Percentiles rank a stretch among this genome's conserved stretches.
These are phyloP conservation scores for Lactarius deliciosus DNA, from an alignment of 768 basidiomycete genomes.

Conservation along the genomic window DNA sequence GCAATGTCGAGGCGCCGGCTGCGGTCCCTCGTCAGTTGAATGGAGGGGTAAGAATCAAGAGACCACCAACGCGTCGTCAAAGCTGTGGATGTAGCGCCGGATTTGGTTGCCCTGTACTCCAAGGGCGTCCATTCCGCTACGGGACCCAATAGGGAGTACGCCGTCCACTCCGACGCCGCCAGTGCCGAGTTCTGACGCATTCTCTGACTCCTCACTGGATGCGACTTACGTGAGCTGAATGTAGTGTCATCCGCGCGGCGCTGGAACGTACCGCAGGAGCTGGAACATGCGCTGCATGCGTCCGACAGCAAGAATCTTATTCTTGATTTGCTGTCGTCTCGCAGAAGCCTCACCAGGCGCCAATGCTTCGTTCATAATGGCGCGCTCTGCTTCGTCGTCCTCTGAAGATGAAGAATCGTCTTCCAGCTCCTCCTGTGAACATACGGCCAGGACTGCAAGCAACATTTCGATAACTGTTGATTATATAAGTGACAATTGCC, in stretches of 20 bases:
- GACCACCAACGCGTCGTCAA: constrained; percentile 69
- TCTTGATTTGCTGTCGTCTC: constrained; percentile 79
- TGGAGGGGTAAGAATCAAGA: constrained; percentile 16
- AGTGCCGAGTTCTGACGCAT: constrained; percentile 61
- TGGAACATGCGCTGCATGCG: constrained; percentile 90
- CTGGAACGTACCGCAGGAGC: constrained; percentile 66
- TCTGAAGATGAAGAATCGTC: constrained; percentile 52
- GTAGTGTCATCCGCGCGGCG: not conserved
- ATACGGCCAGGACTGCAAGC: constrained; percentile 92
- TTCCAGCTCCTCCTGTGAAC: constrained; percentile 94
- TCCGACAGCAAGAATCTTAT: constrained; percentile 91
- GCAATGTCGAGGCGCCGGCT: constrained; percentile 70
- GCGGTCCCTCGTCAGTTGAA: constrained; percentile 5
- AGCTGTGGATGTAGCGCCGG: constrained; percentile 61
- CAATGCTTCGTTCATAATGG: constrained; percentile 24
- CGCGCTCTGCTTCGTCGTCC: constrained; percentile 40
- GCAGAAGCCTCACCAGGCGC: constrained; percentile 47
- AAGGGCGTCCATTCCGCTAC: constrained; percentile 54
- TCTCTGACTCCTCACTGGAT: constrained; percentile 74
- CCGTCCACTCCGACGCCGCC: constrained; percentile 38
- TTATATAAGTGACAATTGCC: not conserved
- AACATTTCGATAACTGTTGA: constrained; percentile 92
- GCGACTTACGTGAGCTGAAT: constrained; percentile 1
- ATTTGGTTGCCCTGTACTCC: constrained; percentile 61
- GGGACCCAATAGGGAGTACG: constrained; percentile 24